These are phyloP conservation scores for Pseudogymnoascus sp. DNA, from an alignment of 2,329 filamentous ascomycete genomes.

Conservation along the genomic window DNA sequence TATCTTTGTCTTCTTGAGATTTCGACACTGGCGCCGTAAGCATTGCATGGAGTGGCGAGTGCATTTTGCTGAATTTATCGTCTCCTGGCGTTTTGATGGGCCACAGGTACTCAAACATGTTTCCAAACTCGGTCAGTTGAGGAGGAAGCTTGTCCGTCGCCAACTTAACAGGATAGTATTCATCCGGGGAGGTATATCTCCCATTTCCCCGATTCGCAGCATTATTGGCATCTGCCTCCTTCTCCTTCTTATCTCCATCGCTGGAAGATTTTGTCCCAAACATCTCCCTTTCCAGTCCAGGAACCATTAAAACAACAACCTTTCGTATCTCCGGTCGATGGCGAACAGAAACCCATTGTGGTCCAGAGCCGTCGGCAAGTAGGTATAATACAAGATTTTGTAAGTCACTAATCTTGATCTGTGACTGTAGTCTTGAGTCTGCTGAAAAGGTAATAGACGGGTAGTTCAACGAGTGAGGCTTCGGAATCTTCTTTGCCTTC, in stretches of 20 bases:
- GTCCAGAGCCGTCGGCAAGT: conserved; percentile 55
- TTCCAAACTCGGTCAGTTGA: conserved; percentile 58
- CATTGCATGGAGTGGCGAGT: conserved; percentile 81
- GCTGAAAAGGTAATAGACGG: conserved; percentile 50
- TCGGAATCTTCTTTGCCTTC: conserved; percentile 54
- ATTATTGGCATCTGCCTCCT: conserved; percentile 7
- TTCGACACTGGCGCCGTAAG: conserved; percentile 67
- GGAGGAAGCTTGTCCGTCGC: conserved; percentile 43
- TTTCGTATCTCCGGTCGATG: conserved; percentile 62
- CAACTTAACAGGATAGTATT: conserved; percentile 51
- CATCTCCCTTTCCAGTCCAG: conserved; percentile 84
- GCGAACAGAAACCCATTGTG: conserved; percentile 56
- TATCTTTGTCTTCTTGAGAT: conserved; percentile 56
- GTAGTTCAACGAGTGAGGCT: conserved; percentile 47
- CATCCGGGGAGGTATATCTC: conserved; percentile 43
- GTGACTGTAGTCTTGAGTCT: conserved; percentile 49
- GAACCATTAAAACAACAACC: conserved; percentile 84
- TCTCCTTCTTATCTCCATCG: conserved; percentile 7
- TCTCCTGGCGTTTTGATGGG: conserved; percentile 83
- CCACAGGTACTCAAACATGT: conserved; percentile 85
- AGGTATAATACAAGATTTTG: conserved; percentile 59
- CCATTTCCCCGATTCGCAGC: conserved; percentile 11
- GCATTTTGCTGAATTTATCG: conserved; percentile 68
- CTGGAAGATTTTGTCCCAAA: conserved; percentile 49
- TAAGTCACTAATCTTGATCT: conserved; percentile 54